Base-by-base conservation (phyloP, 305 asterid genomes). In the Rubia occidens region DNA sequence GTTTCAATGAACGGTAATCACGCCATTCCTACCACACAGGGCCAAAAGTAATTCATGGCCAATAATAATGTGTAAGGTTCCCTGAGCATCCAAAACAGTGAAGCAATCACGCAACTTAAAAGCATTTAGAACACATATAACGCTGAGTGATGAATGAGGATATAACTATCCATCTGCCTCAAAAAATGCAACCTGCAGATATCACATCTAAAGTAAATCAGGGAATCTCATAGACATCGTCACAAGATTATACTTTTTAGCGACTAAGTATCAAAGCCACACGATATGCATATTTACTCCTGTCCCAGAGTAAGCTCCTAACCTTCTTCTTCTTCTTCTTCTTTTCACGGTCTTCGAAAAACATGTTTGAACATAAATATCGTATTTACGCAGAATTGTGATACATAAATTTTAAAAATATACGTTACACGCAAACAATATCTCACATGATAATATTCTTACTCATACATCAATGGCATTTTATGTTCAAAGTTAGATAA, bases 81-180 rank as follows among this genome's bases (percentile, higher is more conserved):
- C 47, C 44, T 17, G 39, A 67, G 35, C 45, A 49, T 67, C 61
- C 10, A 18, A 67, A 45, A 66, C 20, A 66, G 14, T 66, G 17
- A 8, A 66, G 26, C 26, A 24, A 24, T 24, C 26, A 24, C 0
- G 60, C 43, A 21, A 44, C 24, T 54, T n/a, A 66, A 45, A 8
- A 8, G 3, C 35, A 5, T 24, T 66, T 6, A 1, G 32, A 14
- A 17, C 47, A 14, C 29, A 67, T 35, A 3, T 10, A 66, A 32
- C 29, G 13, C 60, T 49, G 35, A 32, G 70, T 17, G 56, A 21
- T 37, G 47, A n/a, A 15, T 62, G 56, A 21, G 20, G 11, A 64
- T 15, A 64, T 42, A 24, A 45, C 24, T 21, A 2, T 21, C 15
- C 5, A 24, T 6, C 6, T 53, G 35, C 29, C 4, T 2, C 8